Evolutionary conservation across 2,329 filamentous ascomycete species (phyloP), one percentile per base, ranked within the genome.

Genomic region (Cladophialophora bantiana): DNA sequence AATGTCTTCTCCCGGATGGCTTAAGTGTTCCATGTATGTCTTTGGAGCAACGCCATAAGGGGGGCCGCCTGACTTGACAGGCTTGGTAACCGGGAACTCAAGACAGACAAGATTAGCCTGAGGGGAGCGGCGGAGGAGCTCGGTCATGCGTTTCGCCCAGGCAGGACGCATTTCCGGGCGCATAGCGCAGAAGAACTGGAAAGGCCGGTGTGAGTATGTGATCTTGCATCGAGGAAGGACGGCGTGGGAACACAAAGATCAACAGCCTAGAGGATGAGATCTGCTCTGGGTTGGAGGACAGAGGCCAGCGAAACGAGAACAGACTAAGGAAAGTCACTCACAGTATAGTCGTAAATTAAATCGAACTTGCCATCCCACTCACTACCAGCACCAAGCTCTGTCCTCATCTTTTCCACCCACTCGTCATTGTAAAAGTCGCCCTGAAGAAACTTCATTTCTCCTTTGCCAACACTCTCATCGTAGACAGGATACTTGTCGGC

Each of bases 51-150:
- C 79, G 7, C 88, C 87, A 83, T 87, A 94, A 1, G 93, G 92
- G 12, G 93, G 92, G 0, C 93, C 92, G 9, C 83, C 83, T 9
- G 84, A 82, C 10, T 82, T 82, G 9, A 89, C 84, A 50, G 87
- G 83, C 76, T 94, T 95, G 68, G 86, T 84, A 0, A 89, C 88
- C 9, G 93, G 93, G 76, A 90, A 96, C 76, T 96, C 92, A 68
- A 96, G 84, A 78, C 87, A 89, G 57, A 89, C 81, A 62, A 89
- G 79, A 57, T 81, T 78, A 5, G 86, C 86, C 1, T 67, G 68
- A 2, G 76, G 77, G 1, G 78, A 77, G 13, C 82, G 78, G 13
- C 83, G 78, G 10, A 89, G 81, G 7, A 89, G 79, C 62, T 84
- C 78, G 4, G 80, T 81, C 75, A 86, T 84, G 20, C 86, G 82